Evolutionary conservation across 2,329 filamentous ascomycete species (phyloP), one percentile per base, ranked within the genome.

Genomic region (Leptographium wingfieldii): DNA sequence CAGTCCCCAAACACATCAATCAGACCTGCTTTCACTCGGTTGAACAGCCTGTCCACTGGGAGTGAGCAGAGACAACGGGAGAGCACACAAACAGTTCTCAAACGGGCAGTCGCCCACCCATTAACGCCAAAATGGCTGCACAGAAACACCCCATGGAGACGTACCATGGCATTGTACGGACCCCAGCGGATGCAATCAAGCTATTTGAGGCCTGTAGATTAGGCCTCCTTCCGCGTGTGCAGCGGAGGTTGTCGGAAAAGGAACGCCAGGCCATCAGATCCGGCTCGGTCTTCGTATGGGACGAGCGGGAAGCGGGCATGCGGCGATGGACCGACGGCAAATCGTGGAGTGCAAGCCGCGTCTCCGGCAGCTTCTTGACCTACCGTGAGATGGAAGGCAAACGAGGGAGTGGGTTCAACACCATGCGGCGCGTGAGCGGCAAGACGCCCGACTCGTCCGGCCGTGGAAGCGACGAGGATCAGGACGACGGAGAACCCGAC

Each of bases 371-470:
- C 76, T 99, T 99, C 72, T 74, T 99, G 62, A 97, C 94, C 9
- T 99, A 99, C 70, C 82, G 94, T 48, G 94, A 99, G 71, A 99
- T 99, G 94, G 94, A 99, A 73, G 94, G 94, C 72, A 97, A 97
- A 79, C 83, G 94, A 63, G 92, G 92, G 59, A 90, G 90, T 62
- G 82, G 80, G 64, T 92, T 91, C 69, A 79, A 71, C 73, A 69
- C 77, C 69, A 74, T 77, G 76, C 74, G 80, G 49, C 77, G 69
- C 69, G 76, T 80, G 63, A 79, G 77, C 27, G 86, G 85, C 62
- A 92, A 91, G 75, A 92, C 90, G 10, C 90, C 91, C 40, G 91
- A 96, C 64, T 91, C 65, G 9, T 63, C 88, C 67, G 85, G 84
- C 62, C 84, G 86, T 64, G 84, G 83, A 33, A 92, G 88, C 69